A percentile compares a stretch with the other conserved stretches of the same genome.
These are phyloP conservation scores for Rhizopus arrhizus DNA, from an alignment of 371 early-diverging fungal species.

Conservation along the genomic window DNA sequence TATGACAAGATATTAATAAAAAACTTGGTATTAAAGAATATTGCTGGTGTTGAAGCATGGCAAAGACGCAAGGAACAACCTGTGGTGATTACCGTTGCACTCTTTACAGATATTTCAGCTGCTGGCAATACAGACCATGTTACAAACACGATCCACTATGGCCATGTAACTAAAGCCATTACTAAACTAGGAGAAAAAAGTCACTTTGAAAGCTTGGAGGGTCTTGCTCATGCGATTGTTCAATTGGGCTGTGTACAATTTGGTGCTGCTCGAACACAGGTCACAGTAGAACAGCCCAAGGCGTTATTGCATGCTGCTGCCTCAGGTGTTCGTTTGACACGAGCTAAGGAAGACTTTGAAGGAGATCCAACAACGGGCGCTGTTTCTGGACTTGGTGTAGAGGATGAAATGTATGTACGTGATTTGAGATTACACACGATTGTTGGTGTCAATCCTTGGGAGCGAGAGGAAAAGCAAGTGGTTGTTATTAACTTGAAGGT, in stretches of 20 bases:
- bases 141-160: constrained; percentile 83
- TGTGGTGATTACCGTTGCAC: constrained; percentile 72
- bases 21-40: constrained; percentile 81
- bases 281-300: constrained; percentile 85
- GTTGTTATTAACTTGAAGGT: constrained; percentile 81
- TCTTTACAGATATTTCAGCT: constrained; percentile 74
- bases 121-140: constrained; percentile 81
- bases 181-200: constrained; percentile 75
- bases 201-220: constrained; percentile 72
- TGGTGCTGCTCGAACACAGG: constrained; percentile 65
- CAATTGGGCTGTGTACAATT: constrained; percentile 60
- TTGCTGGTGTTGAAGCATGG: constrained; percentile 94
- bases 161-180: constrained; percentile 75
- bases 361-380: constrained; percentile 42
- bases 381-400: constrained; percentile 42
- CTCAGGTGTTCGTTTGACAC: constrained; percentile 85
- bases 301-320: constrained; percentile 90
- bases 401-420: constrained; percentile 75
- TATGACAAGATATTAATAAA: constrained; percentile 80
- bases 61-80: constrained; percentile 88
- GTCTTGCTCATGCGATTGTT: constrained; percentile 72
- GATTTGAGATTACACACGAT: constrained; percentile 81
- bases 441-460: constrained; percentile 95
- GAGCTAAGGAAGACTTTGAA: constrained; percentile 58
- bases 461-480: constrained; percentile 91